Evolutionary conservation across 1,284 basidiomycete genomes (phyloP).

Genomic region (Omphalotus olearius): DNA sequence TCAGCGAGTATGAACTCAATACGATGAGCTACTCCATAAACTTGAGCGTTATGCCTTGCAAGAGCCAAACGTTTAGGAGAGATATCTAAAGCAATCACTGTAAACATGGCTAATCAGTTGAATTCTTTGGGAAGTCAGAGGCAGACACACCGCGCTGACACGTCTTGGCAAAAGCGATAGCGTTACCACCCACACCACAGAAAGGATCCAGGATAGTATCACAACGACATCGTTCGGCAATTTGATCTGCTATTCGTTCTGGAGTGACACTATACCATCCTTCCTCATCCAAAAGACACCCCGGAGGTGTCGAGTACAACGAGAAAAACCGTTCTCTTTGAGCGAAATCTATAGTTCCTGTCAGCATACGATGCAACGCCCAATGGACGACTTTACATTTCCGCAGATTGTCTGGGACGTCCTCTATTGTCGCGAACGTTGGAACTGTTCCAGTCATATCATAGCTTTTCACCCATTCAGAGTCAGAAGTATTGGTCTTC

Average conservation of each 20-base stretch:
- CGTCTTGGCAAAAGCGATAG: constrained; percentile 94
- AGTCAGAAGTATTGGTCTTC: no score
- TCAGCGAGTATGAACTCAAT: constrained; percentile 94
- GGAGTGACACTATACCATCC: constrained; percentile 99
- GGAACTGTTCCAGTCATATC: constrained; percentile 72
- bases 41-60: constrained; percentile 86
- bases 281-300: constrained; percentile 79
- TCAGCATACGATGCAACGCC: constrained; percentile 5
- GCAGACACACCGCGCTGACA: constrained; percentile 75
- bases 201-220: constrained; percentile 89
- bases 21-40: constrained; percentile 91
- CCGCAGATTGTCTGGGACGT: constrained; percentile 72
- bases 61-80: constrained; percentile 81
- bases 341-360: constrained; percentile 61
- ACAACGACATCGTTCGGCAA: constrained; percentile 87
- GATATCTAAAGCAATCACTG: constrained; percentile 91
- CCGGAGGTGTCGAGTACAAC: constrained; percentile 61
- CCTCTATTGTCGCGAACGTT: constrained; percentile 53
- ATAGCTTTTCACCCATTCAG: constrained; percentile 35
- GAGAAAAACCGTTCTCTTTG: constrained; percentile 84
- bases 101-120: neutral
- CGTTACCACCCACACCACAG: constrained; percentile 96
- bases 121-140: neutral
- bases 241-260: constrained; percentile 86
- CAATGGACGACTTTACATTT: constrained; percentile 63